These are phyloP conservation scores for Auriscalpium orientale DNA, from an alignment of 768 basidiomycete species.

Conservation along the genomic window DNA sequence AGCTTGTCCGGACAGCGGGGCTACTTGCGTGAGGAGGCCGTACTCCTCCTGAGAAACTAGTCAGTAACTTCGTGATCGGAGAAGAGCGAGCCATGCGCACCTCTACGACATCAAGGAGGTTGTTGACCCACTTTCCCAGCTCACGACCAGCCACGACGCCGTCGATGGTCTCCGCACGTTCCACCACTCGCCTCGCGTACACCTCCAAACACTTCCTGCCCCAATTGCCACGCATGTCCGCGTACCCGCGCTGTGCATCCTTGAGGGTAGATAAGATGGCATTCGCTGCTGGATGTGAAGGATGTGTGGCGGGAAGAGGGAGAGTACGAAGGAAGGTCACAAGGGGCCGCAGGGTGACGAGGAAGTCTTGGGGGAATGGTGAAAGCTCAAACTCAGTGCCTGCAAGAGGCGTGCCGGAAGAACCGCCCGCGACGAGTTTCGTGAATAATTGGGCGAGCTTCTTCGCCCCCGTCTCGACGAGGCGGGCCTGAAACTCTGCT, in stretches of 20 bases:
- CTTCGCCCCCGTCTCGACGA: conserved; percentile 78
- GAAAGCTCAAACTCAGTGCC: conserved; percentile 47
- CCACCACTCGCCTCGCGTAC: conserved; percentile 61
- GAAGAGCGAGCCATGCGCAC: conserved; percentile 26
- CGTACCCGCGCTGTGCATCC: conserved; percentile 77
- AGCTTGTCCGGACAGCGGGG: conserved; percentile 45
- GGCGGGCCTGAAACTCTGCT: conserved; percentile 39
- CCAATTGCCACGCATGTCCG: conserved; percentile 83
- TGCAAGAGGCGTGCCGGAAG: conserved; percentile 64
- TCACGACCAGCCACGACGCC: conserved; percentile 60
- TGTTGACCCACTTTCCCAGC: conserved; percentile 63
- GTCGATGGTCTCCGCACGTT: conserved; percentile 63
- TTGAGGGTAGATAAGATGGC: conserved; percentile 56
- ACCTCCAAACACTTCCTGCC: conserved; percentile 65
- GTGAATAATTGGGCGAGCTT: conserved; percentile 77
- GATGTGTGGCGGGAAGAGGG: conserved; percentile 72
- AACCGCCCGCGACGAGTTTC: conserved; percentile 83
- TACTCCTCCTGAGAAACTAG: conserved; percentile 51
- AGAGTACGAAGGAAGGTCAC: conserved; percentile 64
- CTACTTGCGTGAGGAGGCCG: conserved; percentile 52
- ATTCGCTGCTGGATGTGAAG: conserved; percentile 70
- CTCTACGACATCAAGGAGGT: conserved; percentile 59
- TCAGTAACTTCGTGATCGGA: neutral
- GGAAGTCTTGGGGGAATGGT: conserved; percentile 48
- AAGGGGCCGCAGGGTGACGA: conserved; percentile 51